Percentiles rank a stretch among this genome's conserved stretches.
Conservation (phyloP, 306 rosid genomes). For the Sindora glabra region DNA sequence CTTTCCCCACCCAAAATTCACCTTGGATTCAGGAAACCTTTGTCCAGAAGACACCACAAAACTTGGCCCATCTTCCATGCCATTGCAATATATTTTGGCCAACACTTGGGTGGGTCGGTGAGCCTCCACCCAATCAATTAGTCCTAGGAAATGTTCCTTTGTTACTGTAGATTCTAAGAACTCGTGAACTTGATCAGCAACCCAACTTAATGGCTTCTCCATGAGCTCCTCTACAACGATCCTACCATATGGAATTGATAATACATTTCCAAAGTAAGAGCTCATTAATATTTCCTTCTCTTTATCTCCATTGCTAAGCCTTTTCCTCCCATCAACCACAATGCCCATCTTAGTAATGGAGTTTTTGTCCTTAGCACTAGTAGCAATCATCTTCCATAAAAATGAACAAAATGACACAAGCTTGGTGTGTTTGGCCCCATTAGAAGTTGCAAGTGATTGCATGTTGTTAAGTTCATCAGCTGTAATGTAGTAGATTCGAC, state of each 20-base stretch:
- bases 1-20: conserved; percentile 77
- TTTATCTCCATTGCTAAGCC: conserved; percentile 12
- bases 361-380: not conserved
- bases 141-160: conserved; percentile 56
- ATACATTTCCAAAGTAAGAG: conserved; percentile 59
- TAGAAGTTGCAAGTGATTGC: conserved; percentile 30
- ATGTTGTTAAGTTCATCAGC: conserved; percentile 25
- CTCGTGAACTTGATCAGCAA: conserved; percentile 36
- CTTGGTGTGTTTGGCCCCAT: conserved; percentile 23
- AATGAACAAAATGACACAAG: conserved; percentile 60
- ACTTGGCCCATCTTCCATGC: conserved; percentile 29
- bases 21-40: conserved; percentile 40
- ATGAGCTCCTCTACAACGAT: conserved; percentile 24
- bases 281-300: conserved; percentile 7
- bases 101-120: conserved; percentile 42
- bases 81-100: conserved; percentile 27
- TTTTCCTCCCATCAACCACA: conserved; percentile 64
- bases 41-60: conserved; percentile 77
- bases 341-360: conserved; percentile 52
- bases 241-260: conserved; percentile 52
- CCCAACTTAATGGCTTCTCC: conserved; percentile 34
- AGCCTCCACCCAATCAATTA: conserved; percentile 77
- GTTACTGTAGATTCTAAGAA: conserved; percentile 26
- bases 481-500: conserved; percentile 48
- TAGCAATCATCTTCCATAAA: conserved; percentile 66